These are phyloP conservation scores for Tinospora cordifolia DNA, from an alignment of 164 flowering plant species.

Conservation along the genomic window DNA sequence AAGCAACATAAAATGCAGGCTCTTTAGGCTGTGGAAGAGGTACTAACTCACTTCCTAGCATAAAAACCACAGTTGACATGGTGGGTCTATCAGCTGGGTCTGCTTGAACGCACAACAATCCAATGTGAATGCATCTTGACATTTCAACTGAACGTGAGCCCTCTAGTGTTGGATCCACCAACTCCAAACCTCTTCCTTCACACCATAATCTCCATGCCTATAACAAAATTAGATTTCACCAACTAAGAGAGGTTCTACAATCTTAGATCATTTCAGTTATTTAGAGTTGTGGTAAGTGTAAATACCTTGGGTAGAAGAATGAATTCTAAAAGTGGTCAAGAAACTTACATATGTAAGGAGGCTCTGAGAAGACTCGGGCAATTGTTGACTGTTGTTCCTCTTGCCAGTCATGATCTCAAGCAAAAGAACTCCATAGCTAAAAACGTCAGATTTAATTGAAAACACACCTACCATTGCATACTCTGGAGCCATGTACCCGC, in stretches of 20 bases:
- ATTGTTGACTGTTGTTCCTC: conserved; percentile 13
- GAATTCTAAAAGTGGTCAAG: neutral
- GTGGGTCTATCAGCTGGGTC: conserved; percentile 22
- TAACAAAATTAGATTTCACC: neutral
- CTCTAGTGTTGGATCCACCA: conserved; percentile 19
- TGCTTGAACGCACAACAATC: conserved; percentile 26
- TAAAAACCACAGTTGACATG: conserved; percentile 20
- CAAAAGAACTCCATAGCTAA: conserved; percentile 22
- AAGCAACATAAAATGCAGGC: conserved; percentile 17
- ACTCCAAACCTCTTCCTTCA: conserved; percentile 22
- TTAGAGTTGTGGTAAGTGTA: too few relatives aligned
- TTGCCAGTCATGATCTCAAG: conserved; percentile 23
- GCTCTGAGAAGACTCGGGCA: conserved; percentile 11
- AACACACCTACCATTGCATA: conserved; percentile 15
- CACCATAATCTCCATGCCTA: conserved; percentile 30
- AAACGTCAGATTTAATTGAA: conserved; percentile 16
- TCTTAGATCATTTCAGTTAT: too few relatives aligned
- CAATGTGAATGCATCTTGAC: conserved; percentile 24
- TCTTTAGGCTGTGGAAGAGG: conserved; percentile 21
- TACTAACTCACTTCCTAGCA: conserved; percentile 14
- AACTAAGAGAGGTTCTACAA: too few relatives aligned
- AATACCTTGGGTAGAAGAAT: too few relatives aligned
- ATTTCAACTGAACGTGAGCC: conserved; percentile 12
- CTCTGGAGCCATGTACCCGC: conserved; percentile 18
- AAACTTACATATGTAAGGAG: conserved; percentile 20